A percentile compares a stretch with the other conserved stretches of the same genome.
phyloP scores from a whole-genome alignment of 148 eudicot genomes.

The Fagopyrum esculentum region DNA sequence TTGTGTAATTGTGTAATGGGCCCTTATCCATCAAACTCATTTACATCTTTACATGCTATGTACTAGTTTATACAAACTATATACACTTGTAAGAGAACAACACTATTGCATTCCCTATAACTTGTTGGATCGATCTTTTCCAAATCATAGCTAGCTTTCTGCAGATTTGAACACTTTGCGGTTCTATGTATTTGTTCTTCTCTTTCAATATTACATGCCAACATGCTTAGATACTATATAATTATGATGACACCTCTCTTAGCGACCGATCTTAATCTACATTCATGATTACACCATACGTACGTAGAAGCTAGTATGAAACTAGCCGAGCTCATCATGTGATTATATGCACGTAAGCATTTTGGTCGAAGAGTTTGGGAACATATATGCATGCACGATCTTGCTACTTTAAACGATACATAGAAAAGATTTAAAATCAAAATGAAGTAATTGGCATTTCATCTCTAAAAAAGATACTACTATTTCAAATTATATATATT shows the following conservation, averaged over 20 bases:
- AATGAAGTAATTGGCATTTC: too few relatives aligned
- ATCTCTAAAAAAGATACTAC: too few relatives aligned
- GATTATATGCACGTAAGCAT: neutral
- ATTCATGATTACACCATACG: too few relatives aligned
- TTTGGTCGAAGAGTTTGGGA: too few relatives aligned
- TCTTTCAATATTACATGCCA: too few relatives aligned
- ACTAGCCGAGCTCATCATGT: neutral
- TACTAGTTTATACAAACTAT: too few relatives aligned
- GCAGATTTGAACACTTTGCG: neutral
- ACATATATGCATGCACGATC: too few relatives aligned
- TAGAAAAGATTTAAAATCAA: too few relatives aligned
- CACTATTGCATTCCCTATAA: neutral
- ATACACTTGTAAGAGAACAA: neutral
- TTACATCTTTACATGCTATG: too few relatives aligned
- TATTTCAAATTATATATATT: too few relatives aligned
- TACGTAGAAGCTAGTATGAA: neutral
- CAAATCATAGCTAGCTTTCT: neutral
- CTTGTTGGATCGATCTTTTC: neutral
- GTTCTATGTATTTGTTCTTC: neutral
- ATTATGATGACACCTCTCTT: neutral
- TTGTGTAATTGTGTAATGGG: neutral
- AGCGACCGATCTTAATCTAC: neutral
- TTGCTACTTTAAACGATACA: too few relatives aligned
- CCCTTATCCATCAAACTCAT: neutral
- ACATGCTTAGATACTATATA: neutral